These are phyloP conservation scores for Ascochyta fabae DNA, from an alignment of 2,329 filamentous ascomycete genomes.

Conservation along the genomic window DNA sequence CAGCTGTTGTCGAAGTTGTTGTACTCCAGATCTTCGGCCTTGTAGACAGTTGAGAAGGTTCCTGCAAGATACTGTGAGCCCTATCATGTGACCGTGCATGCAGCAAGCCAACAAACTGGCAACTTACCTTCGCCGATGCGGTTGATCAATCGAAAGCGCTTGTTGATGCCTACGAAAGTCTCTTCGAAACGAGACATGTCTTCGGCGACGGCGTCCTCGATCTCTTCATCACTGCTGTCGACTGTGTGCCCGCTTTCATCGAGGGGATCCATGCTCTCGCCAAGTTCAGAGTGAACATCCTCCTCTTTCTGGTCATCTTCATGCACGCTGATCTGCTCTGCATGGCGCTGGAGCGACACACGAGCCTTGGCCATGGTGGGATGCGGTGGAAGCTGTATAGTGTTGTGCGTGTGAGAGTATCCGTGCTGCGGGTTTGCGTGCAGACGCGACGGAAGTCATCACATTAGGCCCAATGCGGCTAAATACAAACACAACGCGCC, in stretches of 20 bases:
- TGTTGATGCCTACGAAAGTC: constrained; percentile 81
- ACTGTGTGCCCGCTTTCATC: constrained; percentile 59
- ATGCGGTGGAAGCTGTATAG: constrained; percentile 17
- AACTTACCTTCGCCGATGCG: constrained; percentile 88
- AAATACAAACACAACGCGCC: constrained; percentile 30
- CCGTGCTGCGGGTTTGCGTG: constrained; percentile 3
- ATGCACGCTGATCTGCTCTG: constrained; percentile 36
- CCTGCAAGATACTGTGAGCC: constrained; percentile 60
- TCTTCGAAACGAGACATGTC: constrained; percentile 88
- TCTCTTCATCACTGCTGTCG: constrained; percentile 59
- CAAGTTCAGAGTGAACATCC: constrained; percentile 50
- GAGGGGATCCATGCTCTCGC: constrained; percentile 57
- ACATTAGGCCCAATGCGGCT: constrained; percentile 6
- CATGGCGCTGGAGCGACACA: constrained; percentile 31
- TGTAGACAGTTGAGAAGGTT: constrained; percentile 98
- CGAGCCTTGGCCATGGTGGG: constrained; percentile 43
- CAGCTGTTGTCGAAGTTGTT: constrained; percentile 84
- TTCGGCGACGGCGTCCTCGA: constrained; percentile 74
- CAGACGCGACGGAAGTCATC: constrained; percentile 19
- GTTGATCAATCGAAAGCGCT: constrained; percentile 89
- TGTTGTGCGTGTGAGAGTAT: constrained; percentile 15
- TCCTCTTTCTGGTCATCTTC: constrained; percentile 44
- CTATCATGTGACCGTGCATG: constrained; percentile 33
- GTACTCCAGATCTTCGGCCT: constrained; percentile 91
- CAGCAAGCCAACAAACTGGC: constrained; percentile 28